Evolutionary conservation across 805 yeast species (phyloP).

Genomic region (Tetrapisispora iriomotensis): DNA sequence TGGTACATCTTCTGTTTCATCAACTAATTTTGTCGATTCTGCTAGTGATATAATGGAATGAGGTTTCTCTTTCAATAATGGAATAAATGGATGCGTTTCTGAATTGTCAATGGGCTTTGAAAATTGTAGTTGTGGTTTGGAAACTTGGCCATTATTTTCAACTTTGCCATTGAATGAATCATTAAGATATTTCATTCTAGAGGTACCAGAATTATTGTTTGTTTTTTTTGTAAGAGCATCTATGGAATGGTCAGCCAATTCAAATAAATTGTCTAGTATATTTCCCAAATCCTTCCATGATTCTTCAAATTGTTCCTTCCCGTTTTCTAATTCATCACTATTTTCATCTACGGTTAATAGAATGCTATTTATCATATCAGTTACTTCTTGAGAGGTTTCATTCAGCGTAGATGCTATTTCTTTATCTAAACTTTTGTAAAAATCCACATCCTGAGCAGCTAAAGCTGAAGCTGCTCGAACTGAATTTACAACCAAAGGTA

Average conservation of each 20-base stretch:
- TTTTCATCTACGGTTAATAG: constrained; percentile 31
- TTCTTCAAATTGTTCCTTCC: constrained; percentile 36
- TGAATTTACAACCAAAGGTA: constrained; percentile 27
- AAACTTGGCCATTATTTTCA: constrained; percentile 27
- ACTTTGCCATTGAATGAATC: constrained; percentile 26
- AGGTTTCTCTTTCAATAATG: constrained; percentile 64
- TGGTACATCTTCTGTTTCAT: constrained; percentile 36
- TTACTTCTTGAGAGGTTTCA: constrained; percentile 33
- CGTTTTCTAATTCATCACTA: constrained; percentile 21
- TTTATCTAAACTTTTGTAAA: constrained; percentile 54
- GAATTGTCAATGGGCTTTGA: constrained; percentile 52
- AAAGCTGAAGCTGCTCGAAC: constrained; percentile 61
- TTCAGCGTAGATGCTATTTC: constrained; percentile 34
- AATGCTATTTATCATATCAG: constrained; percentile 39
- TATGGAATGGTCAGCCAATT: constrained; percentile 61
- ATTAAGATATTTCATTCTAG: constrained; percentile 40
- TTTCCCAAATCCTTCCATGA: constrained; percentile 57
- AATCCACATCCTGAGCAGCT: constrained; percentile 73
- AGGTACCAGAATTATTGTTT: constrained; percentile 12
- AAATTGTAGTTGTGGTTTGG: constrained; percentile 66
- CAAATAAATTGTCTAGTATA: constrained; percentile 60
- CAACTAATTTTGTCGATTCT: constrained; percentile 36
- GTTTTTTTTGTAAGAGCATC: constrained; percentile 33
- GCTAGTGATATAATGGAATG: constrained; percentile 49
- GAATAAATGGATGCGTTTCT: constrained; percentile 65